phyloP scores from a whole-genome alignment of 225 moss, liverwort and hornwort species.

The Physcomitrellopsis africana region DNA sequence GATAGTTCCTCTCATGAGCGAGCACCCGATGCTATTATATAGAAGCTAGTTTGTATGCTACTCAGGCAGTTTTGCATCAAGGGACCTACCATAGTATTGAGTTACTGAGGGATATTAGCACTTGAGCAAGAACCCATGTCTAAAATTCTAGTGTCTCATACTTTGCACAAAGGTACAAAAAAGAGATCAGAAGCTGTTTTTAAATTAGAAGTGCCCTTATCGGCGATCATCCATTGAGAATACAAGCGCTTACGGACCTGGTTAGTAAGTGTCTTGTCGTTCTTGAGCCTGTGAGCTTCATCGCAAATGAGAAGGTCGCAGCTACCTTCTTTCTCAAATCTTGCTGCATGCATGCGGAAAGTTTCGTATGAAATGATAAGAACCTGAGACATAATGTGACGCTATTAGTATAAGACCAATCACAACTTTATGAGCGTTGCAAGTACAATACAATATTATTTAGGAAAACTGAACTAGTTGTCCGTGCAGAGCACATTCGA shows the following conservation, averaged over 20 bases:
- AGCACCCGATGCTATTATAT: constrained; percentile 11
- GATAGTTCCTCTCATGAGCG: neutral
- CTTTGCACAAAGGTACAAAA: no score
- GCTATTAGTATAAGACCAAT: constrained; percentile 16
- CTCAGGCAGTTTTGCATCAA: neutral
- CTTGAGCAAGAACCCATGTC: neutral
- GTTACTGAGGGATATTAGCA: constrained; percentile 16
- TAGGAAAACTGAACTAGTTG: no score
- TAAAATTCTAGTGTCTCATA: no score
- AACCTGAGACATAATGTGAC: constrained; percentile 53
- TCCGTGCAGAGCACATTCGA: no score
- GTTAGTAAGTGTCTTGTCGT: constrained; percentile 96
- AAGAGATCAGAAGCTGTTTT: no score
- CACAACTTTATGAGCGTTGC: neutral
- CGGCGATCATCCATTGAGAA: neutral
- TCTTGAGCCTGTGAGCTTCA: constrained; percentile 97
- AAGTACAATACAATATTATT: no score
- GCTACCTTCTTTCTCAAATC: constrained; percentile 89
- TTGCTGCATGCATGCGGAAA: constrained; percentile 86
- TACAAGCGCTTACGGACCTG: constrained; percentile 52
- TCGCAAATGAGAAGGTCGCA: constrained; percentile 98
- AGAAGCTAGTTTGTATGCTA: constrained; percentile 14
- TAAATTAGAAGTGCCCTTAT: neutral
- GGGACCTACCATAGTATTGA: constrained; percentile 4
- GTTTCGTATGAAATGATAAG: constrained; percentile 97